Evolutionary conservation across 805 yeast genomes (phyloP).

Genomic region (Pichia phayaonensis): DNA sequence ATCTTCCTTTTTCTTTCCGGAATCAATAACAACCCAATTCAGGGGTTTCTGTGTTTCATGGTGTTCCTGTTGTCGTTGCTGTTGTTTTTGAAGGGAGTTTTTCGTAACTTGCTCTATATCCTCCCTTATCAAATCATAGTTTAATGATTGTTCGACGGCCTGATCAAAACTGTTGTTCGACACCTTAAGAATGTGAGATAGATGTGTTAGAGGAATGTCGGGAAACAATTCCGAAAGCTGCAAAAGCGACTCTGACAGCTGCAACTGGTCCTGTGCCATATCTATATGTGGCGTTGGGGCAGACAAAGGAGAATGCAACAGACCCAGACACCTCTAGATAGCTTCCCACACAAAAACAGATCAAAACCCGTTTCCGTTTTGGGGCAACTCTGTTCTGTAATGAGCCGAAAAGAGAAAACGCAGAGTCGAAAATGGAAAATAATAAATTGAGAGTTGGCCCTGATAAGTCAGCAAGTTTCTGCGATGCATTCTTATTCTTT

Average conservation of each 20-base stretch:
- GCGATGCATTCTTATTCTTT: neutral
- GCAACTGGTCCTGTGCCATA: neutral
- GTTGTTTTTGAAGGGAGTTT: constrained; percentile 21
- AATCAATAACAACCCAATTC: neutral
- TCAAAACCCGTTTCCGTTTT: neutral
- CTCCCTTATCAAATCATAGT: constrained; percentile 15
- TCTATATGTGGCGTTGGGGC: neutral
- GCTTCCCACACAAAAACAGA: neutral
- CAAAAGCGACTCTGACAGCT: neutral
- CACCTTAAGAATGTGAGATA: constrained; percentile 27
- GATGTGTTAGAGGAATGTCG: constrained; percentile 23
- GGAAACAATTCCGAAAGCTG: constrained; percentile 39
- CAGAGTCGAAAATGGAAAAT: neutral
- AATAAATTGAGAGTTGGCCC: neutral
- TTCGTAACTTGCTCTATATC: constrained; percentile 15
- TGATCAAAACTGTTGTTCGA: constrained; percentile 27
- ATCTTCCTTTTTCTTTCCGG: neutral
- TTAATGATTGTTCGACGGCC: constrained; percentile 26
- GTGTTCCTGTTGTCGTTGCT: no score
- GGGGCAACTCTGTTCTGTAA: neutral
- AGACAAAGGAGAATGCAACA: neutral
- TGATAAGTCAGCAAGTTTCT: neutral
- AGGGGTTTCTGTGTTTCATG: neutral
- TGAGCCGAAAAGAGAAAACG: neutral
- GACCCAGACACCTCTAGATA: neutral